phyloP scores from a whole-genome alignment of 495 filamentous ascomycete species.

The Hamigera avellanea region DNA sequence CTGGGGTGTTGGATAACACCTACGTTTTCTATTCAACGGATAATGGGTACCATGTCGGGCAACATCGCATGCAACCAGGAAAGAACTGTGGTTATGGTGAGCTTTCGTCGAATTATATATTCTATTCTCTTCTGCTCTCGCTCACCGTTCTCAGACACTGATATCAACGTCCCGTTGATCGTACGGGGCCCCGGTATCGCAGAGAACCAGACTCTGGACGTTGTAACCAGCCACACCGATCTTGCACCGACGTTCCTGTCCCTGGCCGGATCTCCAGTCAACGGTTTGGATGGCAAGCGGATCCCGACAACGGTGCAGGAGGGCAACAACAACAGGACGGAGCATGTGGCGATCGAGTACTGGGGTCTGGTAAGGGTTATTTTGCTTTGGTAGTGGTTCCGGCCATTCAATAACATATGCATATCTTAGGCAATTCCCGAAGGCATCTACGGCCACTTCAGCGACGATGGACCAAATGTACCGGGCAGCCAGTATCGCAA shows the following conservation, averaged over 20 bases:
- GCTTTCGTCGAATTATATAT: no score
- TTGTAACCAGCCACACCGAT: slow-evolving; percentile 54
- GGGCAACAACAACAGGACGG: slow-evolving; percentile 29
- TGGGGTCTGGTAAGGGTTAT: slow-evolving; percentile 50
- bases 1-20: slow-evolving; percentile 49
- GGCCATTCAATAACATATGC: not conserved
- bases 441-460: slow-evolving; percentile 18
- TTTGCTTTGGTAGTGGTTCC: no score
- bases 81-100: slow-evolving; percentile 59
- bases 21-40: slow-evolving; percentile 58
- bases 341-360: slow-evolving; percentile 50
- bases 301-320: slow-evolving; percentile 30
- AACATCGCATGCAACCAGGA: slow-evolving; percentile 56
- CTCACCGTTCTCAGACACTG: no score
- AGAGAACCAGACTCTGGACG: slow-evolving; percentile 26
- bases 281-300: slow-evolving; percentile 41
- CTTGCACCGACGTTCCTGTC: slow-evolving; percentile 52
- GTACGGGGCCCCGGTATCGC: slow-evolving; percentile 49
- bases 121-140: slow-evolving; percentile 34
- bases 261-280: slow-evolving; percentile 23
- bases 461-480: not conserved
- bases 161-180: slow-evolving; percentile 53
- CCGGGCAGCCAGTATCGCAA: slow-evolving; percentile 16
- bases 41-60: slow-evolving; percentile 59
- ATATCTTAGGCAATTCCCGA: slow-evolving; percentile 29